These are phyloP conservation scores for Taiwanofungus camphoratus DNA, from an alignment of 1,284 basidiomycete species.

Conservation along the genomic window DNA sequence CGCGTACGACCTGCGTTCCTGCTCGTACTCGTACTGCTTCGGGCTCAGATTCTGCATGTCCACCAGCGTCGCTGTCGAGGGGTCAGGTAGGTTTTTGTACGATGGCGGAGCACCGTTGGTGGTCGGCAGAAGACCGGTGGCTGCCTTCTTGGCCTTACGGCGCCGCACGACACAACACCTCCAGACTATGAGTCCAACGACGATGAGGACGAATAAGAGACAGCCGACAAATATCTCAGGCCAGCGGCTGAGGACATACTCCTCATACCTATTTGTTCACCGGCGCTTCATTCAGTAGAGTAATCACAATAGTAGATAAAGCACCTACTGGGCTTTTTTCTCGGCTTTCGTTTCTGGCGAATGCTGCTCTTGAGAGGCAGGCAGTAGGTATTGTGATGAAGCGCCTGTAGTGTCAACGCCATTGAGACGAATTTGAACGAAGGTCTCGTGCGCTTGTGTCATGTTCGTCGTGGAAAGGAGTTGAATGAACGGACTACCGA, in stretches of 20 bases:
- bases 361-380: constrained; percentile 49
- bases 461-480: constrained; percentile 45
- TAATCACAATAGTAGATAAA: too few species aligned
- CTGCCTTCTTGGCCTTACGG: constrained; percentile 11
- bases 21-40: background rate
- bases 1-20: constrained; percentile 2
- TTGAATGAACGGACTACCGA: constrained; percentile 52
- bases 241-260: constrained; percentile 66
- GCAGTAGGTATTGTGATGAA: constrained; percentile 45
- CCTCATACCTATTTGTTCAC: constrained; percentile 44
- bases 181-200: constrained; percentile 52
- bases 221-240: constrained; percentile 69
- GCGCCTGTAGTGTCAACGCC: constrained; percentile 41
- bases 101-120: constrained; percentile 8
- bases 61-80: constrained; percentile 8
- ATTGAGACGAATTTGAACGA: constrained; percentile 43
- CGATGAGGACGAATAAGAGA: constrained; percentile 43
- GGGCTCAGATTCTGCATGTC: constrained; percentile 4
- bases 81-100: constrained; percentile 14
- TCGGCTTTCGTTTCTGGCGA: constrained; percentile 62
- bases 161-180: constrained; percentile 53
- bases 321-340: constrained; percentile 56
- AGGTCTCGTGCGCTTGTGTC: constrained; percentile 39
- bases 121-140: constrained; percentile 5
- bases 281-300: too few species aligned